These are phyloP conservation scores for Verbena officinalis DNA, from an alignment of 257 asterid species.

Conservation along the genomic window DNA sequence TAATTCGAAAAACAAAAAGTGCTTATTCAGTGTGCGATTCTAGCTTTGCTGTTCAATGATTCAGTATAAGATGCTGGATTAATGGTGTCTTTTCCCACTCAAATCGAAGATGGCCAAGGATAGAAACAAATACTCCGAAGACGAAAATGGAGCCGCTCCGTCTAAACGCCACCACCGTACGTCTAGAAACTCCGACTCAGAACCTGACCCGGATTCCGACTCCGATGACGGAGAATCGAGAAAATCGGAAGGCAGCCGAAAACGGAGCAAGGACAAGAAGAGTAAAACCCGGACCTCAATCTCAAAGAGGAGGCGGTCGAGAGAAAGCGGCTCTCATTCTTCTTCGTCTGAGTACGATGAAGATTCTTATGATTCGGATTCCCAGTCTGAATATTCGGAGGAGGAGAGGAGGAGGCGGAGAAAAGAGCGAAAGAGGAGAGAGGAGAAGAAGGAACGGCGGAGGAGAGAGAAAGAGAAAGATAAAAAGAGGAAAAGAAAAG, in stretches of 20 bases:
- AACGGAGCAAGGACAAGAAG: conserved; percentile 36
- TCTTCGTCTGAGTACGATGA: conserved; percentile 59
- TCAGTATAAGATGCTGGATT: conserved; percentile 8
- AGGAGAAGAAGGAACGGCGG: conserved; percentile 54
- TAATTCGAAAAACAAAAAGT: too few relatives aligned
- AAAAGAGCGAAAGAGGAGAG: conserved; percentile 52
- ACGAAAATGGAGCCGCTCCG: conserved; percentile 48
- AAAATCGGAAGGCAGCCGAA: conserved; percentile 46
- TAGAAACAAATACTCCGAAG: conserved; percentile 41
- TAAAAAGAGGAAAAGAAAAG: conserved; percentile 37
- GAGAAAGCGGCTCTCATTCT: conserved; percentile 57
- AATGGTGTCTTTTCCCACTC: background rate
- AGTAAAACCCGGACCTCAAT: conserved; percentile 40
- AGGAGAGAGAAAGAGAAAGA: conserved; percentile 46
- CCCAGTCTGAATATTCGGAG: conserved; percentile 48
- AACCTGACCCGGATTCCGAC: conserved; percentile 49
- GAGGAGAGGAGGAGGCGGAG: conserved; percentile 56
- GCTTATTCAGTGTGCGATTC: background rate
- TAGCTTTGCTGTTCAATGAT: background rate
- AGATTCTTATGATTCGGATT: conserved; percentile 51
- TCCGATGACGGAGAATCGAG: conserved; percentile 38
- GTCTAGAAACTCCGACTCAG: conserved; percentile 40
- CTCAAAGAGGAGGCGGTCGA: conserved; percentile 51
- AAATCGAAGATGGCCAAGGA: conserved; percentile 52
- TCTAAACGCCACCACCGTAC: conserved; percentile 43